Evolutionary conservation across 768 basidiomycete genomes (phyloP).

Genomic region (Paxillus rubicundulus): DNA sequence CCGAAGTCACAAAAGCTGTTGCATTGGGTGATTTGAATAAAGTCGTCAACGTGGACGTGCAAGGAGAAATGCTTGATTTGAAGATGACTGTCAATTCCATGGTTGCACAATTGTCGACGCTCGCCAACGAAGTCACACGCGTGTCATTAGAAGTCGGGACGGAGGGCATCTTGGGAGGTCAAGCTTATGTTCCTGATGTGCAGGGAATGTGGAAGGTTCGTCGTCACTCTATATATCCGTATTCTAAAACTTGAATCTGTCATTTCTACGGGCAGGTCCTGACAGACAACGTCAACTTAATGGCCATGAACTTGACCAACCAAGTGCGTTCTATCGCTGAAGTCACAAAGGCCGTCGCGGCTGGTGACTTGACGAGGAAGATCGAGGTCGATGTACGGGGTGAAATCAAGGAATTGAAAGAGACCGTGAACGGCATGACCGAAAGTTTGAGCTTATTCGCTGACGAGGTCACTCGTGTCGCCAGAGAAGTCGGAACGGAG

Average conservation of each 20-base stretch:
- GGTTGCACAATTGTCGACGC: constrained; percentile 68
- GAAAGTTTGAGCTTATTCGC: constrained; percentile 82
- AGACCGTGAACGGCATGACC: constrained; percentile 96
- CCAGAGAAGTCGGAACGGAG: constrained; percentile 96
- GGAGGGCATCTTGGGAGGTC: constrained; percentile 91
- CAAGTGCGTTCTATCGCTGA: constrained; percentile 88
- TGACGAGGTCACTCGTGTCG: constrained; percentile 82
- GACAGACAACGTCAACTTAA: constrained; percentile 83
- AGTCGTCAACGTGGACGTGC: constrained; percentile 87
- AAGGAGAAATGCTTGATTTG: constrained; percentile 89
- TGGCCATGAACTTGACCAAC: constrained; percentile 89
- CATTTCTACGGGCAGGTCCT: constrained; percentile 37
- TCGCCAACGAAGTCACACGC: constrained; percentile 83
- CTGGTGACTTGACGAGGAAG: constrained; percentile 90
- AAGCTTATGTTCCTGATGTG: constrained; percentile 88
- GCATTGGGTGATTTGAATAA: constrained; percentile 82
- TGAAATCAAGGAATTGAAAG: constrained; percentile 86
- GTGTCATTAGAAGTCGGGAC: constrained; percentile 92
- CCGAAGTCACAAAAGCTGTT: constrained; percentile 76
- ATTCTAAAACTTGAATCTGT: constrained; percentile 14
- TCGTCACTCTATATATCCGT: background rate
- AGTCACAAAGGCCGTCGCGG: constrained; percentile 93
- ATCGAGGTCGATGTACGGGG: constrained; percentile 90
- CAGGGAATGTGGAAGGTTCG: constrained; percentile 92
- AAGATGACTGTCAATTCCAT: constrained; percentile 80